Percentiles rank a stretch among this genome's conserved stretches.
Conservation (phyloP, 2,329 filamentous ascomycete genomes). For the Fusarium sp. region DNA sequence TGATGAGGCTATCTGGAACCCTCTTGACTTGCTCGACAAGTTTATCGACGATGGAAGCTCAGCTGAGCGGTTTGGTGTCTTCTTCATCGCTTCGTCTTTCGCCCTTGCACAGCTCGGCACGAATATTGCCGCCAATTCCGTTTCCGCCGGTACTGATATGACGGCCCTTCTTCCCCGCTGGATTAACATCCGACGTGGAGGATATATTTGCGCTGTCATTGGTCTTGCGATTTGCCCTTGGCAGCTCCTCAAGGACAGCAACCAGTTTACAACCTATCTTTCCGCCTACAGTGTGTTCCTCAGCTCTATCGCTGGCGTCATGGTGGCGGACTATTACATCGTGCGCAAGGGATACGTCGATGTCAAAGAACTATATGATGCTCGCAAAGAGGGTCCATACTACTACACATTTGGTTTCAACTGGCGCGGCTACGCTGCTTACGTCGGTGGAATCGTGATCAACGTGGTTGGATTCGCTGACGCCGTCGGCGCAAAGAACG, state of each 20-base stretch:
- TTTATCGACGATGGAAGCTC: conserved; percentile 80
- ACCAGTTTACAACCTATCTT: conserved; percentile 92
- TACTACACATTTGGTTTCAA: conserved; percentile 82
- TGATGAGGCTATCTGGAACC: conserved; percentile 79
- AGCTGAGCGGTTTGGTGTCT: conserved; percentile 80
- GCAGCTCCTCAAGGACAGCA: conserved; percentile 80
- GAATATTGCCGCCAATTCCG: conserved; percentile 89
- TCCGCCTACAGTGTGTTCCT: conserved; percentile 94
- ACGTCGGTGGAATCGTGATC: conserved; percentile 86
- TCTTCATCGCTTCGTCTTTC: conserved; percentile 79
- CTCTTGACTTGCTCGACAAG: conserved; percentile 74
- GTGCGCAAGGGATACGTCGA: conserved; percentile 87
- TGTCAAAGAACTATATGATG: conserved; percentile 84
- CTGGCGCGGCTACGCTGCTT: conserved; percentile 87
- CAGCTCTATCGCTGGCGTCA: conserved; percentile 94
- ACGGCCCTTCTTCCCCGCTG: conserved; percentile 84
- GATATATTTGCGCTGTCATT: conserved; percentile 85
- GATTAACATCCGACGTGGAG: conserved; percentile 87
- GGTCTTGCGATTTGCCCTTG: conserved; percentile 91
- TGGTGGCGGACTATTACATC: conserved; percentile 88
- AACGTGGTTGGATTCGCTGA: conserved; percentile 94
- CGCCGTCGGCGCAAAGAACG: conserved; percentile 74
- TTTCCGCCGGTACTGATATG: conserved; percentile 87
- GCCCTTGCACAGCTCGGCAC: conserved; percentile 87
- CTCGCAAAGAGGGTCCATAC: conserved; percentile 77